phyloP scores from a whole-genome alignment of 2,329 filamentous ascomycete species.

The Niveomyces coronatus region DNA sequence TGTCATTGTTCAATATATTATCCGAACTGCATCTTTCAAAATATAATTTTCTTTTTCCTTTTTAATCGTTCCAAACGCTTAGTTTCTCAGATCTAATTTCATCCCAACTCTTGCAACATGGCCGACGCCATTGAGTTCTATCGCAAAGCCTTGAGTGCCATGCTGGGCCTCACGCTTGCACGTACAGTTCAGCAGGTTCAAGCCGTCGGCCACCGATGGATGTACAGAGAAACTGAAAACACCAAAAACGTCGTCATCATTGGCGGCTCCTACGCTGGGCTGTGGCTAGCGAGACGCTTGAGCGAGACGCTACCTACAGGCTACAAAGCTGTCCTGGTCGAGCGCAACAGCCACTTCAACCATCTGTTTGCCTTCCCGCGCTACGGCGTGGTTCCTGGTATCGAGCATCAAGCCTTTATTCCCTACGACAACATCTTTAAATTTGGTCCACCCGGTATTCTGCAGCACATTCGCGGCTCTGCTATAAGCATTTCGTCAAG shows the following conservation, averaged over 20 bases:
- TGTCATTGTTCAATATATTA: neutral
- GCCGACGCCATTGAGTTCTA: neutral
- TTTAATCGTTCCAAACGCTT: neutral
- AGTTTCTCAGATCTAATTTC: neutral
- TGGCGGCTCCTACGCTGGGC: constrained; percentile 18
- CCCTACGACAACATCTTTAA: constrained; percentile 26
- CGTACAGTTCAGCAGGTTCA: neutral
- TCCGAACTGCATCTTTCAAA: neutral
- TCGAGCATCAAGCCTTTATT: constrained; percentile 38
- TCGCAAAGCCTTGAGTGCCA: neutral
- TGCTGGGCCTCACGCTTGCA: neutral
- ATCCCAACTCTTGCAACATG: neutral
- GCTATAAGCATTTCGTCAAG: neutral
- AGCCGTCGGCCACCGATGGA: neutral
- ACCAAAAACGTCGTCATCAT: constrained; percentile 18
- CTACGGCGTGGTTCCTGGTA: constrained; percentile 30
- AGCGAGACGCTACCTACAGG: neutral
- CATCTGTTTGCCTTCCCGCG: constrained; percentile 39
- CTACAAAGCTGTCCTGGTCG: constrained; percentile 32
- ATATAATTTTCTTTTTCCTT: neutral
- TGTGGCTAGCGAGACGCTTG: constrained; percentile 6
- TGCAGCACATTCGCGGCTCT: neutral
- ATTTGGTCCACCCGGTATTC: constrained; percentile 13
- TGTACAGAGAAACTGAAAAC: constrained; percentile 12
- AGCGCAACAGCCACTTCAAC: constrained; percentile 42